phyloP scores from a whole-genome alignment of 768 basidiomycete species.

The Rhodosporidiobolus odoratus region DNA sequence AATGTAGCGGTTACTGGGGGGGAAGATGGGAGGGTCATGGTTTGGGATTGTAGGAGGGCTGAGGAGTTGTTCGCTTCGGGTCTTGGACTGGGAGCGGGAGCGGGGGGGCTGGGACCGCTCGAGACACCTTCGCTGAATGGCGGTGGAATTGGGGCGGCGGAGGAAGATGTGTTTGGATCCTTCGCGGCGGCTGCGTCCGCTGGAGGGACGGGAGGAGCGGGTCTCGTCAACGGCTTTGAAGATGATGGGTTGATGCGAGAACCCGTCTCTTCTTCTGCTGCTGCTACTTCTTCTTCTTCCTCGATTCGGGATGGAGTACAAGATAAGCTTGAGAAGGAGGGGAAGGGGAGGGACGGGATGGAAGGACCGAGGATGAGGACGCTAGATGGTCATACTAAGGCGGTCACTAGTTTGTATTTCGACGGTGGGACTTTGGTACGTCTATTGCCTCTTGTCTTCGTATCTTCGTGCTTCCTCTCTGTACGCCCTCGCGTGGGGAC shows the following conservation, averaged over 20 bases:
- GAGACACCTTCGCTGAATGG: not conserved
- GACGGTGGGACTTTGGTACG: slow-evolving; percentile 86
- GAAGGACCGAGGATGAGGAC: slow-evolving; percentile 63
- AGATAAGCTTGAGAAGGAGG: slow-evolving; percentile 43
- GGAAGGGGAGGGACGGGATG: slow-evolving; percentile 52
- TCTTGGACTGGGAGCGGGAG: not conserved
- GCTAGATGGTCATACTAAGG: slow-evolving; percentile 85
- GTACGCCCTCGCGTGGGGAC: no score
- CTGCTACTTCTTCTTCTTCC: not conserved
- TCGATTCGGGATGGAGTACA: not conserved
- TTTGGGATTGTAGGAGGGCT: slow-evolving; percentile 70
- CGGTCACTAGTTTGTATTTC: slow-evolving; percentile 88
- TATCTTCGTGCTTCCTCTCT: not conserved
- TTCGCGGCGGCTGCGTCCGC: no score
- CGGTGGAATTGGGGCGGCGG: not conserved
- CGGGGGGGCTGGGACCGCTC: not conserved
- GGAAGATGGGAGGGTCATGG: slow-evolving; percentile 70
- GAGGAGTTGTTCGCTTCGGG: slow-evolving; percentile 57
- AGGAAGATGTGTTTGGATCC: slow-evolving; percentile 38
- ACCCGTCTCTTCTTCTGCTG: no score
- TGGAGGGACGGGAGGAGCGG: not conserved
- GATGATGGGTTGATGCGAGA: slow-evolving; percentile 37
- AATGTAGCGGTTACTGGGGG: slow-evolving; percentile 84
- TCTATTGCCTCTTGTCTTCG: slow-evolving; percentile 18
- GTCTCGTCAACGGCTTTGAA: slow-evolving; percentile 12